Evolutionary conservation across 2,329 filamentous ascomycete species (phyloP), one percentile per base, ranked within the genome.

Genomic region (Monilinia polystroma): DNA sequence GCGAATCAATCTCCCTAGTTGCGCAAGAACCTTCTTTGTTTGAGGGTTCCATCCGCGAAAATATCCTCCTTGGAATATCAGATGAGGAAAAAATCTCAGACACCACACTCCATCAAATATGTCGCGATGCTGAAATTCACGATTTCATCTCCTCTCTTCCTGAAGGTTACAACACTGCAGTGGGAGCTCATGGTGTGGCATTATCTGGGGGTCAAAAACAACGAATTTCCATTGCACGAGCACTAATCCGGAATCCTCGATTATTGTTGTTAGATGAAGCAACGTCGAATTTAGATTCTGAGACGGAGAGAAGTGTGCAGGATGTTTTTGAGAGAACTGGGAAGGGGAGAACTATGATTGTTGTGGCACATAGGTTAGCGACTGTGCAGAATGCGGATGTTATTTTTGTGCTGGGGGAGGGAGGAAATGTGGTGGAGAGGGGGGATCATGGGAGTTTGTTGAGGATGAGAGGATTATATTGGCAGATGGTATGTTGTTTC

Each of bases 281-380:
- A 2, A 87, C 85, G 0, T 82, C 79, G 1, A 82, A 80, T 62
- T 75, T 88, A 0, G 85, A 87, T 69, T 83, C 82, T 4, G 80
- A 85, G 71, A 84, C 81, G 0, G 86, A 88, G 73, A 81, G 84
- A 45, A 75, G 84, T 4, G 82, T 88, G 1, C 84, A 93, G 76
- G 81, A 80, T 1, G 89, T 90, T 0, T 86, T 94, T 73, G 88
- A 92, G 79, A 81, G 81, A 52, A 87, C 86, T 0, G 82, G 82
- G 3, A 81, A 81, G 69, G 84, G 84, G 1, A 91, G 90, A 68
- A 87, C 91, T 1, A 92, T 90, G 72, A 81, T 95, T 5, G 90
- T 90, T 3, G 90, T 95, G 12, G 91, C 91, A 1, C 91, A 94
- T 76, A 82, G 91, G 20, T 80, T 94, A 57, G 88, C 88, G 0